Conservation (phyloP, 1,284 basidiomycete species). For the Porogramme epimiltina region DNA sequence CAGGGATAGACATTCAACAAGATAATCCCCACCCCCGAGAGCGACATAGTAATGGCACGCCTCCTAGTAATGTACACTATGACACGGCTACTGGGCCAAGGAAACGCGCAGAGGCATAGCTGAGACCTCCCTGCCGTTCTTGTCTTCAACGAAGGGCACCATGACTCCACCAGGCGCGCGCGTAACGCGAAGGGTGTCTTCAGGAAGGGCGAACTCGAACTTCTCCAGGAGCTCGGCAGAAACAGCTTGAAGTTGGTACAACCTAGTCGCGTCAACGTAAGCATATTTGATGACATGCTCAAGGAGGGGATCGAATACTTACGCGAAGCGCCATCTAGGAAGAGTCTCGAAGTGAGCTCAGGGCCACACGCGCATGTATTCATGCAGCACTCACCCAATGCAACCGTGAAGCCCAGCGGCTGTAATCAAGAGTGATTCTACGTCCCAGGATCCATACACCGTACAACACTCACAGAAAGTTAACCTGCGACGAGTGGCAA, state of each 20-base stretch:
- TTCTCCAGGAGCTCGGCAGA: slow-evolving; percentile 26
- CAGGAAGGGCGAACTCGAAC: slow-evolving; percentile 33
- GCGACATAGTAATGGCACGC: too few relatives aligned
- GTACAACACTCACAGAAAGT: slow-evolving; percentile 19
- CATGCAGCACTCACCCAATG: slow-evolving; percentile 25
- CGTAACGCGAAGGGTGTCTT: slow-evolving; percentile 34
- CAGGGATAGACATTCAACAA: too few relatives aligned
- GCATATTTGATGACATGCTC: background rate
- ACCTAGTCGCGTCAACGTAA: slow-evolving; percentile 14
- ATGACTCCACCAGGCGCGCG: slow-evolving; percentile 39
- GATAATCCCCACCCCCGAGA: background rate
- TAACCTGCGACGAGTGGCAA: slow-evolving; percentile 1
- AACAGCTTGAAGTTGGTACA: slow-evolving; percentile 30
- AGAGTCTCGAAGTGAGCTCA: background rate
- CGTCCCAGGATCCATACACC: background rate
- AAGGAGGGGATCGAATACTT: slow-evolving; percentile 7
- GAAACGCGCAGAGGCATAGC: slow-evolving; percentile 12
- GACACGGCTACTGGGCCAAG: background rate
- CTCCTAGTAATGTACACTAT: too few relatives aligned
- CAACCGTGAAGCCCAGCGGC: slow-evolving; percentile 33
- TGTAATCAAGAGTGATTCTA: background rate
- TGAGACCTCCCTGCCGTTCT: slow-evolving; percentile 39
- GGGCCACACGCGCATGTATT: background rate
- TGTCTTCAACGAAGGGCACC: slow-evolving; percentile 46
- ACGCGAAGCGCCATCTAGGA: slow-evolving; percentile 37